phyloP scores from a whole-genome alignment of 139 green algal genomes.

The Chlorella sp. region DNA sequence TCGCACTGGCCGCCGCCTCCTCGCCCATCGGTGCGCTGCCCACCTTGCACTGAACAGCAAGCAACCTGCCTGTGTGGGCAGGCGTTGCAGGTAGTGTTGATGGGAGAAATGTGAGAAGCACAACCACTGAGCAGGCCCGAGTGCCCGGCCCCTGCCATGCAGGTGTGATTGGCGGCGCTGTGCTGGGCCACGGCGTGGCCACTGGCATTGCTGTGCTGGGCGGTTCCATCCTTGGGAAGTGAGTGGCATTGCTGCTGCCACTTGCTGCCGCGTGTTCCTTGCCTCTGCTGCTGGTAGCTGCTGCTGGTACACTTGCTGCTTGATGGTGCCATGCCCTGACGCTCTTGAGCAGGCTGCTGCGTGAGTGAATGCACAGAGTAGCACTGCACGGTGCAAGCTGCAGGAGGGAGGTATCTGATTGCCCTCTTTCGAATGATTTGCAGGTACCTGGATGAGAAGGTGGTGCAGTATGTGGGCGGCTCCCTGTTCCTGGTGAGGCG shows the following conservation, averaged over 20 bases:
- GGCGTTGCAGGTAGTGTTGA: neutral
- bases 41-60: too few species aligned
- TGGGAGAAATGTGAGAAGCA: too few species aligned
- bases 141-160: neutral
- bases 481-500: conserved; percentile 83
- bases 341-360: too few species aligned
- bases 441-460: conserved; percentile 75
- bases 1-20: conserved; percentile 89
- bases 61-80: neutral
- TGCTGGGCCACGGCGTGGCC: conserved; percentile 90
- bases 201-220: conserved; percentile 87
- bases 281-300: too few species aligned
- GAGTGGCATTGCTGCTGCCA: too few species aligned
- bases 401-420: too few species aligned
- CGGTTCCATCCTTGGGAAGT: conserved; percentile 71
- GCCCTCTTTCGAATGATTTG: too few species aligned
- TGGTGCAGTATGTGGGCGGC: conserved; percentile 88
- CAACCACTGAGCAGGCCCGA: neutral
- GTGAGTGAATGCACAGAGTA: too few species aligned
- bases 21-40: conserved; percentile 62
- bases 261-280: too few species aligned
- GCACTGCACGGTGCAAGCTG: too few species aligned
- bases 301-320: too few species aligned
- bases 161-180: conserved; percentile 81
- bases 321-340: too few species aligned